Conservation (phyloP, 2,329 filamentous ascomycete species). For the Fusarium nodosum region DNA sequence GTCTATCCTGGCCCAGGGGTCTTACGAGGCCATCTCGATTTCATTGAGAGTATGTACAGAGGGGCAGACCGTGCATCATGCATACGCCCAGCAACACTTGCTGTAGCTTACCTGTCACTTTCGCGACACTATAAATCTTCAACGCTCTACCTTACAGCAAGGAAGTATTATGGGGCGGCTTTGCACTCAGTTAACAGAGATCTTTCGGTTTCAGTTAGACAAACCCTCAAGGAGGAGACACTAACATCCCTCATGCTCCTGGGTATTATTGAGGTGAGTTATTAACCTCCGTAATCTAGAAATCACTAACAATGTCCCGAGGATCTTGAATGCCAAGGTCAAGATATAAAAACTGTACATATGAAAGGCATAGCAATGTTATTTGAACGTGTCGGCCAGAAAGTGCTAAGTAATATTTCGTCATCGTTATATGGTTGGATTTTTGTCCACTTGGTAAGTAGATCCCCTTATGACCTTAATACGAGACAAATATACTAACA, state of each 20-base stretch:
- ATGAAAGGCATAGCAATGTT: slow-evolving; percentile 30
- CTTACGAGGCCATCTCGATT: slow-evolving; percentile 26
- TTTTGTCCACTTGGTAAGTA: slow-evolving; percentile 29
- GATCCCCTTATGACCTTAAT: neutral
- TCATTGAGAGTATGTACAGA: slow-evolving; percentile 26
- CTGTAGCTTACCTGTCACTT: slow-evolving; percentile 28
- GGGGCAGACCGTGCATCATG: slow-evolving; percentile 15
- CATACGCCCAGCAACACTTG: slow-evolving; percentile 23
- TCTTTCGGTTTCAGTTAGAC: slow-evolving; percentile 13
- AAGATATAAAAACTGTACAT: slow-evolving; percentile 27
- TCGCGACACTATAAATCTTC: slow-evolving; percentile 36
- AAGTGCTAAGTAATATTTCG: slow-evolving; percentile 11
- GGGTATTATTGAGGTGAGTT: slow-evolving; percentile 29
- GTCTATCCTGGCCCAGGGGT: slow-evolving; percentile 13
- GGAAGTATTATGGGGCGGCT: slow-evolving; percentile 23
- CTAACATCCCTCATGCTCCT: slow-evolving; percentile 33
- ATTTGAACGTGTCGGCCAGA: slow-evolving; percentile 26
- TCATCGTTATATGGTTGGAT: slow-evolving; percentile 24
- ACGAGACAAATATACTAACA: neutral
- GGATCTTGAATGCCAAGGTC: slow-evolving; percentile 36
- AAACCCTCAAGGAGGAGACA: slow-evolving; percentile 28
- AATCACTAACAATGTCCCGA: slow-evolving; percentile 6
- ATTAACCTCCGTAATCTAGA: neutral
- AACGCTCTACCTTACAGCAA: slow-evolving; percentile 20
- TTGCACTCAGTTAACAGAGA: slow-evolving; percentile 28